Base-by-base conservation (phyloP, 139 green algal species). In the Asterochloris erici region DNA sequence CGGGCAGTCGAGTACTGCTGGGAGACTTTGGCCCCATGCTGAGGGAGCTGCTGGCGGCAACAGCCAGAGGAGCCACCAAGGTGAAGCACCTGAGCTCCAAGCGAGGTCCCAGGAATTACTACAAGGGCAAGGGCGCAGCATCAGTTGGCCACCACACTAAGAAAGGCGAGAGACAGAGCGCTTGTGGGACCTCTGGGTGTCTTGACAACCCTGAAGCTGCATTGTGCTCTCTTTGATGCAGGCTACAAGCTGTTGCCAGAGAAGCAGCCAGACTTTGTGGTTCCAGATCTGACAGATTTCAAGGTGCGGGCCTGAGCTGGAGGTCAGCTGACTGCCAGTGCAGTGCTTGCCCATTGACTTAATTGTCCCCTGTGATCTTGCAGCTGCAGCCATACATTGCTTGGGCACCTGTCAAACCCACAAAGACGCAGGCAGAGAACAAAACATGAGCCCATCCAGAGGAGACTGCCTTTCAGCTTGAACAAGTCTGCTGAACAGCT, bases 261-360 rank as follows among this genome's bases (percentile, higher is more conserved):
- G 17, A 85, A 76, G 76, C 82, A 82, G 1, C 82, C 82, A 66
- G 23, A 85, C 12, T 82, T 66, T 74, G 60, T 85, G 21, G 75
- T 85, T 26, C 82, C 82, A 78, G 76, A 85, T 71, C 60, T 85
- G n/a, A 85, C 61, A 61, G 76, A 63, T 16, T 85, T 85, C 54
- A 73, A 75, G 76, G 82, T 85, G 60, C 26, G 9, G 27, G 63
- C 6, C 0, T 68, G 11, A 68, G 23, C 28, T 29, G 23, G 28
- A 17, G 69, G 21, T 68, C 9, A 63, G 61, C 47, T 2, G 24
- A 38, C 9, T 76, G 14, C 26, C 21, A 74, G 11, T 15, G 38
- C 21, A 29, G 60, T 17, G n/a, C 47, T 14, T 13, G 15, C 29
- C 54, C 24, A 64, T 13, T 75, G 69, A 60, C 63, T 24, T 54